These are phyloP conservation scores for Jacaranda copaia DNA, from an alignment of 257 asterid genomes.

Conservation along the genomic window DNA sequence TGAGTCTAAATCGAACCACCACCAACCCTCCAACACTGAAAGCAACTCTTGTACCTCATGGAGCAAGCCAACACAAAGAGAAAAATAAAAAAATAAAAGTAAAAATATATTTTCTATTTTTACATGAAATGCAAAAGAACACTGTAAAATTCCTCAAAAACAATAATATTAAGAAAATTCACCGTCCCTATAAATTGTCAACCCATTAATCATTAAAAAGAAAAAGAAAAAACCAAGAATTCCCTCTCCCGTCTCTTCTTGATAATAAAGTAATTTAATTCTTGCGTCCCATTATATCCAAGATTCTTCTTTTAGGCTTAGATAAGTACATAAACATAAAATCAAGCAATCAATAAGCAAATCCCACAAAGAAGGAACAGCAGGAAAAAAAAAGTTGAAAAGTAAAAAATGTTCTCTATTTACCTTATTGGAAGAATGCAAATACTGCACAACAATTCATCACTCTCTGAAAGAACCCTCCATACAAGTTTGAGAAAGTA, in stretches of 20 bases:
- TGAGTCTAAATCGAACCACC: neutral
- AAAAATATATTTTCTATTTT: neutral
- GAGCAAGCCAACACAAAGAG: neutral
- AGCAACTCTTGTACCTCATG: neutral
- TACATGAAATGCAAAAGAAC: neutral
- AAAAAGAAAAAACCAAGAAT: conserved; percentile 2
- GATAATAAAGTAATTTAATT: conserved; percentile 17
- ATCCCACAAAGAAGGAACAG: neutral
- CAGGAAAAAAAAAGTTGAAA: neutral
- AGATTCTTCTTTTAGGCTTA: neutral
- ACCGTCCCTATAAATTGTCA: neutral
- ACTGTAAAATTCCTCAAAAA: neutral
- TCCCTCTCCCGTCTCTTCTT: neutral
- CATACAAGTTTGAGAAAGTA: neutral
- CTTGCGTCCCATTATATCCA: neutral
- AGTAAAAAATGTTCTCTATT: neutral
- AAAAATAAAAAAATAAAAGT: neutral
- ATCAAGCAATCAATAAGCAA: neutral
- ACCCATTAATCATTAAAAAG: neutral
- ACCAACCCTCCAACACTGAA: neutral
- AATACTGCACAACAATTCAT: conserved; percentile 27
- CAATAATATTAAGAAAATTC: neutral
- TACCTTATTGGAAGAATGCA: conserved; percentile 25
- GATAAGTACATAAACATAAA: neutral
- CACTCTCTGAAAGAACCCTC: neutral